Base-by-base conservation (phyloP, 1,284 basidiomycete genomes). In the Mycosarcoma maydis region DNA sequence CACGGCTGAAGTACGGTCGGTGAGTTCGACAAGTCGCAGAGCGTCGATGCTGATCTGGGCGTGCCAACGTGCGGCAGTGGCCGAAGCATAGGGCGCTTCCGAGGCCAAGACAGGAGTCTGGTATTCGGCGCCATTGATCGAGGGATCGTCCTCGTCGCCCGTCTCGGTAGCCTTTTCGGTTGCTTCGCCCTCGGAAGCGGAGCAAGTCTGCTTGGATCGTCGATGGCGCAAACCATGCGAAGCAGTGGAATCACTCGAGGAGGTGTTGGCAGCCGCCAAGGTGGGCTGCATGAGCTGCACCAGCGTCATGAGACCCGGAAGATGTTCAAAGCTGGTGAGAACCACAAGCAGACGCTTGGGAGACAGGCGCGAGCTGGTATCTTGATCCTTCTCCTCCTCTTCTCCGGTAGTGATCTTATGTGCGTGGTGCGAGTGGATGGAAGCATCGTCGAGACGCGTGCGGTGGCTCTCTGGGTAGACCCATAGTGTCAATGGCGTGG, bases 281-380 rank as follows among this genome's bases (percentile, higher is more conserved):
- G 72, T 65, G 6, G 83, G 82, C 56, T 84, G 83, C 45, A 86
- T 81, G 48, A 86, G 83, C 59, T 85, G 83, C 16, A 85, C 80
- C 55, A 86, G 81, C 40, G 85, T 83, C 85, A 87, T 86, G 60
- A 85, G 82, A 2, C 85, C 83, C 0, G 85, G 83, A 7, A 98
- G 84, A 78, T 97, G 92, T 71, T 94, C 92, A 60, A 96, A 86
- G 81, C 89, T 90, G 81, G 94, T 92, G n/a, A 98, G 86, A 16
- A 98, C 89, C 61, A 97, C 88, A 0, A 90, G 87, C 77, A 95
- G 89, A 23, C 87, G 85, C 56, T 75, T 73, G 40, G 57, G 57
- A 22, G 44, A 60, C n/a, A 60, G 48, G 23, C 43, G 49, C 38
- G 60, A 50, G 41, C 40, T 45, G 3, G 45, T 41, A 32, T 54